phyloP scores from a whole-genome alignment of 2,329 filamentous ascomycete species.

The Myriosclerotinia scirpicola region DNA sequence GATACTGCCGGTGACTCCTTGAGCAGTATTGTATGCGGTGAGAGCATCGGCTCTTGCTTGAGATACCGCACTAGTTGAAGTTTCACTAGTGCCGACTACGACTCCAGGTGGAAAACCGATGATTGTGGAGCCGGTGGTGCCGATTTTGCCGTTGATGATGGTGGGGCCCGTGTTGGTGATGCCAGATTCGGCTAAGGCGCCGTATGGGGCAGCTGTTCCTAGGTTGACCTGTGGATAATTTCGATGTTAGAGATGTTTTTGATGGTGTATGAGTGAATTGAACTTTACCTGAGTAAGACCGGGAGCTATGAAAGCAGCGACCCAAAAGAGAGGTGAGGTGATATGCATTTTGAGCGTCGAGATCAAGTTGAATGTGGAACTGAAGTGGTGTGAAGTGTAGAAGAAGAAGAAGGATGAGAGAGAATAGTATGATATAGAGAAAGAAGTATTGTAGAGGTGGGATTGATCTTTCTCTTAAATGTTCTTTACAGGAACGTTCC shows the following conservation, averaged over 20 bases:
- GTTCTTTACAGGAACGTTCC: background rate
- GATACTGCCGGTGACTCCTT: constrained; percentile 13
- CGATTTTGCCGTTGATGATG: constrained; percentile 27
- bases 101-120: constrained; percentile 29
- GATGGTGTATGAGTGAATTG: background rate
- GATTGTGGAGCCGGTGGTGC: constrained; percentile 28
- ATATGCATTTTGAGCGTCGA: constrained; percentile 6
- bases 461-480: background rate
- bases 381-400: background rate
- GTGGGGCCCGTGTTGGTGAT: constrained; percentile 29
- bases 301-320: background rate
- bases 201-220: constrained; percentile 26
- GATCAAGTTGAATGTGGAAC: background rate
- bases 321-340: constrained; percentile 8
- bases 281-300: constrained; percentile 6
- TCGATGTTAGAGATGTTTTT: background rate
- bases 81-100: constrained; percentile 20
- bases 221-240: constrained; percentile 27
- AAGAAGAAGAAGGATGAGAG: background rate
- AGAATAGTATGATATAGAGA: background rate
- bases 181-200: constrained; percentile 21
- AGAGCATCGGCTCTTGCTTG: constrained; percentile 22
- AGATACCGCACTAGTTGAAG: background rate
- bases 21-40: constrained; percentile 24
- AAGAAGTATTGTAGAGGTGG: background rate